These are phyloP conservation scores for Pythium vanterpoolii DNA, from an alignment of 352 stramenopile species.

Conservation along the genomic window DNA sequence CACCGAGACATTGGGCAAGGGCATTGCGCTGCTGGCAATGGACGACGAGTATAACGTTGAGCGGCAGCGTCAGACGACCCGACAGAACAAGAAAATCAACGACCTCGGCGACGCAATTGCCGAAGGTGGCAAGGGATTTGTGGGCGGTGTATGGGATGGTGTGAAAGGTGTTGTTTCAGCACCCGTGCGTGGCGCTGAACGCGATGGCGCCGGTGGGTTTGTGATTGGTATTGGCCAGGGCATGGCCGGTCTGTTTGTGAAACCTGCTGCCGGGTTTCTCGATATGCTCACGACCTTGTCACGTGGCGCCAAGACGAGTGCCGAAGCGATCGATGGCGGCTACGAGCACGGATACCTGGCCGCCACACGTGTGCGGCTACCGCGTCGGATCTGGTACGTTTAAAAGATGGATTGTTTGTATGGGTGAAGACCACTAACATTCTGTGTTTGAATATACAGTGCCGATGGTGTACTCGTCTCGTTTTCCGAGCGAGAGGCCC, in stretches of 20 bases:
- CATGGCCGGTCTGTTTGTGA: constrained; percentile 78
- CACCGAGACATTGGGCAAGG: constrained; percentile 85
- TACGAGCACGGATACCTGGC: constrained; percentile 39
- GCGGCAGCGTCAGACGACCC: constrained; percentile 65
- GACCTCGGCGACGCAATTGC: constrained; percentile 76
- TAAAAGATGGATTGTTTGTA: not conserved
- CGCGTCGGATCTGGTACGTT: constrained; percentile 72
- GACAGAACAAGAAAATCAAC: constrained; percentile 75
- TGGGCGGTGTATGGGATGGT: constrained; percentile 77
- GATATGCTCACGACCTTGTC: constrained; percentile 82
- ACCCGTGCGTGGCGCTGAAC: constrained; percentile 71
- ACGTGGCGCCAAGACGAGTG: constrained; percentile 76
- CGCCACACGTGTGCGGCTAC: constrained; percentile 64
- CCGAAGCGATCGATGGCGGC: constrained; percentile 67
- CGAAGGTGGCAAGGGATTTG: constrained; percentile 78
- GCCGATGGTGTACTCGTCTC: constrained; percentile 77
- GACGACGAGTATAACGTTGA: constrained; percentile 87
- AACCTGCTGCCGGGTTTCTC: constrained; percentile 77
- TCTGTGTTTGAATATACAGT: constrained; percentile 21
- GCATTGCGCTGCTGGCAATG: constrained; percentile 81
- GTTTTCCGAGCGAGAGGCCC: constrained; percentile 75
- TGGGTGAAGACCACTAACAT: not conserved
- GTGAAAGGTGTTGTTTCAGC: constrained; percentile 79
- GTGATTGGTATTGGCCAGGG: constrained; percentile 84
- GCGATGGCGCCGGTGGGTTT: constrained; percentile 73